These are phyloP conservation scores for Alternaria brassicicola DNA, from an alignment of 2,329 filamentous ascomycete genomes.

Conservation along the genomic window DNA sequence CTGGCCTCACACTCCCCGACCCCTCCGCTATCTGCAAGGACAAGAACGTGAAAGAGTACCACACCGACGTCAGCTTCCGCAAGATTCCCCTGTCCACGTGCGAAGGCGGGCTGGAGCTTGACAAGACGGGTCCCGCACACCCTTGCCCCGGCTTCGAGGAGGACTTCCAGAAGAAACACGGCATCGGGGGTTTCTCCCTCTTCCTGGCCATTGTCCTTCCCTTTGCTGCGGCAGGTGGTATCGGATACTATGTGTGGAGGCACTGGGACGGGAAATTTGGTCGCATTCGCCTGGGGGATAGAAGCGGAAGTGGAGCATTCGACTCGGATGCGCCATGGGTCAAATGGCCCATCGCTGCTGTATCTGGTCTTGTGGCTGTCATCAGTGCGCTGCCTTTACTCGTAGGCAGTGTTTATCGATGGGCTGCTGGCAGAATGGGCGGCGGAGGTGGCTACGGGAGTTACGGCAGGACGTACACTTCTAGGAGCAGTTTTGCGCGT, in stretches of 20 bases:
- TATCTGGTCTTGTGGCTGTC: conserved; percentile 62
- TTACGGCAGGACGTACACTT: conserved; percentile 72
- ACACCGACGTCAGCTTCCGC: conserved; percentile 84
- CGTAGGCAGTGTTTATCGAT: conserved; percentile 74
- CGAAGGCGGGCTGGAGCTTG: conserved; percentile 73
- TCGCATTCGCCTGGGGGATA: conserved; percentile 82
- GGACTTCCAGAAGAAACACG: conserved; percentile 76
- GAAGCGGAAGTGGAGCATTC: conserved; percentile 25
- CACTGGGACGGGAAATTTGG: conserved; percentile 92
- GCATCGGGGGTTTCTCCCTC: conserved; percentile 72
- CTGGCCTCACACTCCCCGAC: conserved; percentile 70
- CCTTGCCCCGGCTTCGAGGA: conserved; percentile 81
- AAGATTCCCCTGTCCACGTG: conserved; percentile 91
- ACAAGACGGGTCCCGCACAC: conserved; percentile 66
- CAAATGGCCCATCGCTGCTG: conserved; percentile 68
- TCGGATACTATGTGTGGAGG: conserved; percentile 84
- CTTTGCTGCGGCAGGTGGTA: conserved; percentile 69
- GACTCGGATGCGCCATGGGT: conserved; percentile 78
- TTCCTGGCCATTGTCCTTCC: conserved; percentile 87
- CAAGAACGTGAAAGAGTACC: conserved; percentile 79
- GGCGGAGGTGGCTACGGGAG: conserved; percentile 48
- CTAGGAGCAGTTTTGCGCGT: conserved; percentile 84
- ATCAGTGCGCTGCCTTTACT: conserved; percentile 68
- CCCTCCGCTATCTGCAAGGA: conserved; percentile 62
- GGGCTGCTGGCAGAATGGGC: conserved; percentile 57